A percentile compares a stretch with the other conserved stretches of the same genome.
Evolutionary conservation across 2,329 filamentous ascomycete species (phyloP).

Genomic region (Thelonectria rubi): DNA sequence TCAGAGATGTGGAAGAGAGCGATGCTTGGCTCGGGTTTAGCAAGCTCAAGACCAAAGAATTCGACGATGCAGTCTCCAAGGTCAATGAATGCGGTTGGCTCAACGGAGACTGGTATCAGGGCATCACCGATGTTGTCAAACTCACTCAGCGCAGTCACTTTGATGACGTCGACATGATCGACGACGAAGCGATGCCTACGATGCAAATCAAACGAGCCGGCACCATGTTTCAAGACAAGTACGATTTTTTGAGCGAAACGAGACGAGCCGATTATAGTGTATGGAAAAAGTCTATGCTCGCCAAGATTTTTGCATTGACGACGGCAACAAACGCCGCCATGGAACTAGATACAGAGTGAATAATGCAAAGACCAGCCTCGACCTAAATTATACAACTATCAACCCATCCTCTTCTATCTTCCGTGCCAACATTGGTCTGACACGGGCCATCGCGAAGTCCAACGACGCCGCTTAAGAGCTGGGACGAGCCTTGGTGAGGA

Average conservation of each 20-base stretch:
- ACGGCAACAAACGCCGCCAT: conserved; percentile 42
- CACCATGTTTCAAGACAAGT: conserved; percentile 79
- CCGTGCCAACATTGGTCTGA: conserved; percentile 15
- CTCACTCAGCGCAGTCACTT: conserved; percentile 45
- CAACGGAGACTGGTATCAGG: conserved; percentile 69
- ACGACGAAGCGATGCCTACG: conserved; percentile 47
- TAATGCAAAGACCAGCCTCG: conserved; percentile 36
- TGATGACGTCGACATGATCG: conserved; percentile 48
- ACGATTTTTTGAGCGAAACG: conserved; percentile 74
- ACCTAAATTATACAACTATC: conserved; percentile 36
- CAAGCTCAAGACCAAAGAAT: conserved; percentile 59
- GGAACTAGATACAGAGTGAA: conserved; percentile 48
- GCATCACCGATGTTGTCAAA: conserved; percentile 64
- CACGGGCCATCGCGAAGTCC: conserved; percentile 6
- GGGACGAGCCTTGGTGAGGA: conserved; percentile 23
- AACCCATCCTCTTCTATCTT: conserved; percentile 31
- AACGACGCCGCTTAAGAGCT: conserved; percentile 13
- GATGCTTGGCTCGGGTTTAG: conserved; percentile 64
- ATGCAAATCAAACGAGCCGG: conserved; percentile 61
- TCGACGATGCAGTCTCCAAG: conserved; percentile 69
- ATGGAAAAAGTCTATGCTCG: conserved; percentile 72
- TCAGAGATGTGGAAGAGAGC: conserved; percentile 54
- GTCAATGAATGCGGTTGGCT: conserved; percentile 68
- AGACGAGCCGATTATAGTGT: conserved; percentile 66
- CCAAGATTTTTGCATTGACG: conserved; percentile 60